Evolutionary conservation across 2,329 filamentous ascomycete species (phyloP).

Genomic region (Ophiostoma populinum): DNA sequence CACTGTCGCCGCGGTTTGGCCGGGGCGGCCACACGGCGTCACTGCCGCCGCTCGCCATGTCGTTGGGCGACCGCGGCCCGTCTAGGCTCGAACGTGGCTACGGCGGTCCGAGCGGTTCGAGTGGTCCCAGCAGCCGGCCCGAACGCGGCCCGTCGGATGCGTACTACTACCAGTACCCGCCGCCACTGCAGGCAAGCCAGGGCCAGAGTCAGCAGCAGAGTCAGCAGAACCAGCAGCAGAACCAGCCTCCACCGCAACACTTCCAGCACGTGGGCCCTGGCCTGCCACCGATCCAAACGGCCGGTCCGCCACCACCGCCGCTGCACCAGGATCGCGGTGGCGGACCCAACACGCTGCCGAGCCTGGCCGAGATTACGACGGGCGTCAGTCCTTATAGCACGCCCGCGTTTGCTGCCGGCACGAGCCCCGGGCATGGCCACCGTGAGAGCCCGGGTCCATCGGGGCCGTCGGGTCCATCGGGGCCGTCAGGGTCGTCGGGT

Average conservation of each 20-base stretch:
- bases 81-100: no score
- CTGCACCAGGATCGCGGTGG: slow-evolving; percentile 11
- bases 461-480: slow-evolving; percentile 17
- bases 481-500: slow-evolving; percentile 23
- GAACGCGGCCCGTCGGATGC: slow-evolving; percentile 5
- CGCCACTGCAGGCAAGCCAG: neutral
- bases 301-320: neutral
- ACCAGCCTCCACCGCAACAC: slow-evolving; percentile 17
- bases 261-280: slow-evolving; percentile 19
- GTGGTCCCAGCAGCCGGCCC: no score
- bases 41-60: no score
- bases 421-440: slow-evolving; percentile 21
- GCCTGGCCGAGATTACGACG: slow-evolving; percentile 45
- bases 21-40: no score
- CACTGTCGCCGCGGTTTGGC: no score
- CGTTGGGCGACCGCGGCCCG: no score
- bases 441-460: slow-evolving; percentile 27
- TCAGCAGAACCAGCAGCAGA: slow-evolving; percentile 13
- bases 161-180: slow-evolving; percentile 14
- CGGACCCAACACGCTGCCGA: slow-evolving; percentile 28
- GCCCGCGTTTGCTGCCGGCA: slow-evolving; percentile 32
- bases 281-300: slow-evolving; percentile 35
- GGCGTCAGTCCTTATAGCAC: slow-evolving; percentile 43
- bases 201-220: slow-evolving; percentile 1
- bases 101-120: no score